phyloP scores from a whole-genome alignment of 2,329 filamentous ascomycete species.

The Clathrospora elynae region DNA sequence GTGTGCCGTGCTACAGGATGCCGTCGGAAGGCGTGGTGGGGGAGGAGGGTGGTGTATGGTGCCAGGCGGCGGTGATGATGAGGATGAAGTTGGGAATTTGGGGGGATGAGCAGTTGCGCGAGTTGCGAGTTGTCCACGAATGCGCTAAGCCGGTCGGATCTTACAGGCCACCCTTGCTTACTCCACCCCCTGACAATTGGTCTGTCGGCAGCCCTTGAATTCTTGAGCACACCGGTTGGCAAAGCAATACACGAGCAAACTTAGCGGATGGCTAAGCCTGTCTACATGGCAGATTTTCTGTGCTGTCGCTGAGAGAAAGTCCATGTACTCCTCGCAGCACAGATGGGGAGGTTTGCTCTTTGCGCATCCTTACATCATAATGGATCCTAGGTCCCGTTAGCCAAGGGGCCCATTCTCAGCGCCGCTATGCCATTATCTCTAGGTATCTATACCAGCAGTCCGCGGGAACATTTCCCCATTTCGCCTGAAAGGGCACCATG shows the following conservation, averaged over 20 bases:
- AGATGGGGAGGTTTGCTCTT: constrained; percentile 10
- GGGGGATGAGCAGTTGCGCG: no score
- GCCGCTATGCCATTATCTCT: constrained; percentile 27
- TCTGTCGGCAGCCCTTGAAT: constrained; percentile 6
- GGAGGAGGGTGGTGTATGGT: constrained; percentile 15
- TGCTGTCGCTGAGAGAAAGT: no score
- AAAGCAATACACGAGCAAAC: constrained; percentile 6
- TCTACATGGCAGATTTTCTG: no score
- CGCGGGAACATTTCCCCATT: no score
- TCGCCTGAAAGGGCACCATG: not conserved
- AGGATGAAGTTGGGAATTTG: constrained; percentile 22
- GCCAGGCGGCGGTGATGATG: constrained; percentile 23
- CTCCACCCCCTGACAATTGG: constrained; percentile 10
- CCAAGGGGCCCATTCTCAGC: no score
- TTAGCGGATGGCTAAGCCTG: no score
- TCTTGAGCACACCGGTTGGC: constrained; percentile 14
- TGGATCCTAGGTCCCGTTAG: no score
- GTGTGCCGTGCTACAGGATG: constrained; percentile 31
- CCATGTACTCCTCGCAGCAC: no score
- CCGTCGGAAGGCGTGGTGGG: constrained; percentile 24
- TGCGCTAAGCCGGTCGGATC: constrained; percentile 7
- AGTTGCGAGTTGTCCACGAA: no score
- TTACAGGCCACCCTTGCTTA: not conserved
- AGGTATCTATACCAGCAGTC: constrained; percentile 29
- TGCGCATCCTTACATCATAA: constrained; percentile 25